Conservation (phyloP, 2,329 filamentous ascomycete genomes). For the Parastagonospora nodorum region DNA sequence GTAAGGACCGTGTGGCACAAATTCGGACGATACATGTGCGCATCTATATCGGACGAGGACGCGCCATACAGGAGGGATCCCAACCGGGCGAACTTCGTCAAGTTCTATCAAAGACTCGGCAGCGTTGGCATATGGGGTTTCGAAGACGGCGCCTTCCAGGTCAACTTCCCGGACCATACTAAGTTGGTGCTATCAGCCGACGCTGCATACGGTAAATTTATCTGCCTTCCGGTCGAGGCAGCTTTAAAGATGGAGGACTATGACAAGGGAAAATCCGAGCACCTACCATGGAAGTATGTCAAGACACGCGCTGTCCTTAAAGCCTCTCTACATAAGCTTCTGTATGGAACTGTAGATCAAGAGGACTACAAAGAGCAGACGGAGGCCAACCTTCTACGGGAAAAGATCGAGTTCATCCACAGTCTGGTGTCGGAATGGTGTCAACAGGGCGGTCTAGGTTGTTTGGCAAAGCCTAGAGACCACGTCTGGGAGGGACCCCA, state of each 20-base stretch:
- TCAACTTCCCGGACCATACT: conserved; percentile 88
- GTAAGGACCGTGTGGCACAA: conserved; percentile 67
- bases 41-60: conserved; percentile 48
- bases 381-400: conserved; percentile 72
- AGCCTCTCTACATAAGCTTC: conserved; percentile 72
- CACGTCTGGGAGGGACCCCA: conserved; percentile 52
- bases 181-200: conserved; percentile 79
- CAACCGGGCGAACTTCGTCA: conserved; percentile 63
- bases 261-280: conserved; percentile 49
- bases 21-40: conserved; percentile 72
- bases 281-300: conserved; percentile 66
- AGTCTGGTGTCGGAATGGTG: conserved; percentile 74
- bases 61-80: conserved; percentile 56
- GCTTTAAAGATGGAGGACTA: conserved; percentile 67
- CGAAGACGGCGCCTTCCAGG: conserved; percentile 78
- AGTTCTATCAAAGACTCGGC: conserved; percentile 80
- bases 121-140: conserved; percentile 84
- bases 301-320: conserved; percentile 72
- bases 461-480: conserved; percentile 41
- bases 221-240: conserved; percentile 74
- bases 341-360: conserved; percentile 62
- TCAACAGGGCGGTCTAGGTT: conserved; percentile 69
- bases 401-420: conserved; percentile 75
- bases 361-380: conserved; percentile 60
- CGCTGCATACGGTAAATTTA: conserved; percentile 78